Base-by-base conservation (phyloP, 2,329 filamentous ascomycete genomes). In the Ophiostoma australiae region DNA sequence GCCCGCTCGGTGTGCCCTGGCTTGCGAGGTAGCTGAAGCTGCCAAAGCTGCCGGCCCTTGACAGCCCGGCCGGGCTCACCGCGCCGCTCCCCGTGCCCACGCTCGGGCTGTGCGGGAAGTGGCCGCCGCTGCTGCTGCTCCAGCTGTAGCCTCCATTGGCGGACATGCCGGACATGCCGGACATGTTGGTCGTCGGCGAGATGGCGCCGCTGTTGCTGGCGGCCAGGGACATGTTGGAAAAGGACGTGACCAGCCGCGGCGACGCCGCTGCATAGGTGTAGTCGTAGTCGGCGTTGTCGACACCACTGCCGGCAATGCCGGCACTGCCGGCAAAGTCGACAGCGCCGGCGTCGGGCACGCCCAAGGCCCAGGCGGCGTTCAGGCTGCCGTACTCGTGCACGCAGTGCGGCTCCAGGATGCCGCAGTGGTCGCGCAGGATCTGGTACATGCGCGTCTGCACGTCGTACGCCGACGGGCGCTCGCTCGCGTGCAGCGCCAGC, bases 391-490 rank as follows among this genome's bases (percentile, higher is more conserved):
- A 85, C 72, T 82, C 80, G 71, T 85, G 82, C n/a, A 85, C 82
- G 76, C 85, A 87, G 74, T 86, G 85, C 69, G 84, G 84, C 76
- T 86, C 84, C 5, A 77, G 71, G 66, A 85, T 83, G 33, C 78
- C 79, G 73, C 83, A 84, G 65, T 79, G 76, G 73, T 84, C 83
- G 1, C 80, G 84, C 52, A 89, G 77, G 72, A 88, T 83, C 73
- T 82, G 79, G 76, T 87, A 86, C 67, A 87, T 80, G 70, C 80
- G 80, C 63, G 83, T 80, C 74, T 86, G 83, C 17, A 87, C 84
- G 73, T 86, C 83, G 11, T 78, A 76, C 3, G 85, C 85, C 0
- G 81, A 79, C 1, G 85, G 86, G n/a, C 87, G 80, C 67, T 86
- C 84, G 35, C 80, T 79, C 0, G 86, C 85, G 67, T 83, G 80